Percentiles rank a stretch among this genome's conserved stretches.
phyloP scores from a whole-genome alignment of 148 eudicot species.

The Beta vulgaris region DNA sequence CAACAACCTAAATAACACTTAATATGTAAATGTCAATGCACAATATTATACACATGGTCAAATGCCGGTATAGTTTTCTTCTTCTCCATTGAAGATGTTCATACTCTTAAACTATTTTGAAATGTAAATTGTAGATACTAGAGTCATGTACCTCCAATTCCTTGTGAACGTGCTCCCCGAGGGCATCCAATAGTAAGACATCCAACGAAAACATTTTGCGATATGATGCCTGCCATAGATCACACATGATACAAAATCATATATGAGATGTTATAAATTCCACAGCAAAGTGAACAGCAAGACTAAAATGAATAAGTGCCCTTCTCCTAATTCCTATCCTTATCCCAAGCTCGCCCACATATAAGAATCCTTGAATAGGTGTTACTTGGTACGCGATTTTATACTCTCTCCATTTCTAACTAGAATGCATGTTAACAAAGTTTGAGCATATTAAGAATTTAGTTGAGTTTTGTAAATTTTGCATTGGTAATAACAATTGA shows the following conservation, averaged over 20 bases:
- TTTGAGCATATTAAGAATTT: too few relatives aligned
- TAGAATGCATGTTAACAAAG: too few relatives aligned
- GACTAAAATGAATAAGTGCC: not conserved
- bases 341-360: not conserved
- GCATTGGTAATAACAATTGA: too few relatives aligned
- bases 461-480: too few relatives aligned
- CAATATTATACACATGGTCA: not conserved
- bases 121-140: not conserved
- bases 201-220: slow-evolving; percentile 63
- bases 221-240: slow-evolving; percentile 59
- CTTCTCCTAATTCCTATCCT: not conserved
- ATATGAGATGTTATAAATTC: not conserved
- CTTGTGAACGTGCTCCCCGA: slow-evolving; percentile 48
- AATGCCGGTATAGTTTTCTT: too few relatives aligned
- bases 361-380: not conserved
- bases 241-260: slow-evolving; percentile 5
- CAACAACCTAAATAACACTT: slow-evolving; percentile 55
- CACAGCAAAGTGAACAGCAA: not conserved
- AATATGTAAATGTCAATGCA: not conserved
- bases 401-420: too few relatives aligned
- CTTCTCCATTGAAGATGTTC: not conserved
- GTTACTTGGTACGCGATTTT: not conserved
- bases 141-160: slow-evolving; percentile 53
- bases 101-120: not conserved
- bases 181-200: slow-evolving; percentile 53